A percentile compares a stretch with the other conserved stretches of the same genome.
Evolutionary conservation across 306 rosid genomes (phyloP).

Genomic region (Abrus precatorius): DNA sequence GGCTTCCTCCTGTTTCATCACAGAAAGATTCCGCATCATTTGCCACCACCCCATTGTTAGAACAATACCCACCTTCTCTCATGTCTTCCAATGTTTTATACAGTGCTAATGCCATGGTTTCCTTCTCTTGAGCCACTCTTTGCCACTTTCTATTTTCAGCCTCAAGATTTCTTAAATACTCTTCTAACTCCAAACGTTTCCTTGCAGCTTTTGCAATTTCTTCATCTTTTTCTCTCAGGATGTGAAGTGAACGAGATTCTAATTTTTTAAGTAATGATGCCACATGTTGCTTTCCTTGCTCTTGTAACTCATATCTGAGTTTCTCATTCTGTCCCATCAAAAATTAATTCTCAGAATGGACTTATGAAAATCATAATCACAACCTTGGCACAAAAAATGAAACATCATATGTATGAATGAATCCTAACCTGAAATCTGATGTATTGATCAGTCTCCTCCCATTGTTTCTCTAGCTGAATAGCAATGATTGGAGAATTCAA

Average conservation of each 20-base stretch:
- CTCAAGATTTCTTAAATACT: slow-evolving; percentile 60
- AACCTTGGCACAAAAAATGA: neutral
- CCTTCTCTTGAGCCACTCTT: slow-evolving; percentile 66
- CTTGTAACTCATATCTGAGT: slow-evolving; percentile 57
- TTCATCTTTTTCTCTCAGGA: slow-evolving; percentile 65
- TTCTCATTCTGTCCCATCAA: slow-evolving; percentile 62
- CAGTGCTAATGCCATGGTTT: slow-evolving; percentile 59
- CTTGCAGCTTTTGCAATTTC: slow-evolving; percentile 58
- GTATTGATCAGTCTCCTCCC: slow-evolving; percentile 63
- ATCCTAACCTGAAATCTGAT: slow-evolving; percentile 67
- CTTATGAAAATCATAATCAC: neutral
- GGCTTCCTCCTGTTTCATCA: slow-evolving; percentile 31
- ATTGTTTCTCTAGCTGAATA: slow-evolving; percentile 56
- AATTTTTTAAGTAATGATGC: slow-evolving; percentile 49
- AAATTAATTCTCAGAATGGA: neutral
- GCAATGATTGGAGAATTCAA: slow-evolving; percentile 40
- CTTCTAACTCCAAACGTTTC: slow-evolving; percentile 65
- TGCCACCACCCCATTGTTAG: slow-evolving; percentile 37
- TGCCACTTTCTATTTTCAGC: slow-evolving; percentile 71
- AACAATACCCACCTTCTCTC: slow-evolving; percentile 48
- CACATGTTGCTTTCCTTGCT: slow-evolving; percentile 64
- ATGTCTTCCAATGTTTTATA: slow-evolving; percentile 64
- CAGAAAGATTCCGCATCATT: slow-evolving; percentile 80
- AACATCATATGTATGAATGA: neutral
- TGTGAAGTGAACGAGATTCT: slow-evolving; percentile 44